A percentile compares a stretch with the other conserved stretches of the same genome.
phyloP scores from a whole-genome alignment of 495 filamentous ascomycete species.

The Tuber calosporum region DNA sequence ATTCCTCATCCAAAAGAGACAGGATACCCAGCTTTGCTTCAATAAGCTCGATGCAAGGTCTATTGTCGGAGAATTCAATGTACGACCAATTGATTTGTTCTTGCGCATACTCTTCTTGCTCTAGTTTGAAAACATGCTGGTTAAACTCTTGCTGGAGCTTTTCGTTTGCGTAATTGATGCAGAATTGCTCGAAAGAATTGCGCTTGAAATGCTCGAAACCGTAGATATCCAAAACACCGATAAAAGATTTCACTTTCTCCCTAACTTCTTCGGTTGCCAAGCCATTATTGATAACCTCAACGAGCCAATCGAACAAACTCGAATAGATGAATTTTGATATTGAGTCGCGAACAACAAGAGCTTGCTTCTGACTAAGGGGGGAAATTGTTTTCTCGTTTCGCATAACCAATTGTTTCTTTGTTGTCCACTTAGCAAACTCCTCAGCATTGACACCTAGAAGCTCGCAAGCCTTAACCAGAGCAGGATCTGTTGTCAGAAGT shows the following conservation, averaged over 20 bases:
- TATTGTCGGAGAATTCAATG: slow-evolving; percentile 99
- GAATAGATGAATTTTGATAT: slow-evolving; percentile 99
- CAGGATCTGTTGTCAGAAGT: slow-evolving; percentile 70
- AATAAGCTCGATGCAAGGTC: slow-evolving; percentile 98
- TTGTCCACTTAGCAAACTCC: slow-evolving; percentile 97
- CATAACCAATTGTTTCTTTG: slow-evolving; percentile 97
- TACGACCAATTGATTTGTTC: slow-evolving; percentile 99
- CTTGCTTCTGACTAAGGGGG: slow-evolving; percentile 88
- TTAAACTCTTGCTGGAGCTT: slow-evolving; percentile 99
- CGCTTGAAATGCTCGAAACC: slow-evolving; percentile 99
- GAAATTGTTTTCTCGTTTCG: slow-evolving; percentile 96
- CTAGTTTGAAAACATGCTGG: slow-evolving; percentile 98
- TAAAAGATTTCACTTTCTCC: slow-evolving; percentile 78
- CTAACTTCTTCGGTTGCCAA: slow-evolving; percentile 85
- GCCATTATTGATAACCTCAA: slow-evolving; percentile 86
- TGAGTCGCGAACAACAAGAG: slow-evolving; percentile 89
- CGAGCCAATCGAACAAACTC: slow-evolving; percentile 96
- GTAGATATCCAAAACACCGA: slow-evolving; percentile 99
- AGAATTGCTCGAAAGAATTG: slow-evolving; percentile 99
- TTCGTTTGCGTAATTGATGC: slow-evolving; percentile 99
- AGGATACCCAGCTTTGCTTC: slow-evolving; percentile 93
- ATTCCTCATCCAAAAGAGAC: slow-evolving; percentile 91
- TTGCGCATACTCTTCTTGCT: slow-evolving; percentile 95
- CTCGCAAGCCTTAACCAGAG: slow-evolving; percentile 69
- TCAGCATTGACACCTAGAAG: slow-evolving; percentile 79